Evolutionary conservation across 768 basidiomycete genomes (phyloP), one percentile per base, ranked within the genome.

Genomic region (Symmetrospora coprosmae): DNA sequence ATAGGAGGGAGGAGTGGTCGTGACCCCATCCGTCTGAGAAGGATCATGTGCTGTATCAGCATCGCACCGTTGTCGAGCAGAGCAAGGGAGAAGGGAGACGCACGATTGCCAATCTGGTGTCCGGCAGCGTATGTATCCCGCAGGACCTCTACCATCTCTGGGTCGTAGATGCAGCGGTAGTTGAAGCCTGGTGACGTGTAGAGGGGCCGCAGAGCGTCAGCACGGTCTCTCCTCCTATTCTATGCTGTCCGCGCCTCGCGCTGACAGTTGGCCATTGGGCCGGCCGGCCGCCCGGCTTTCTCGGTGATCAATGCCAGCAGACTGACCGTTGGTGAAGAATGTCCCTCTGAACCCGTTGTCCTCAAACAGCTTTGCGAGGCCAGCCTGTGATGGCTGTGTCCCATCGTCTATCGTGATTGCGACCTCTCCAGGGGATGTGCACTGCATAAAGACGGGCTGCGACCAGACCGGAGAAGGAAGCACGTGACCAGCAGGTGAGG

Each of bases 351-450:
- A 43, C 7, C 38, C 38, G 19, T 27, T 25, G 31, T 35, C 34
- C 14, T 28, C 39, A 4, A 63, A 27, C 16, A 48, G 19, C 25
- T 60, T 23, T n/a, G 30, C 21, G 27, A 63, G 31, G 23, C 38
- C 56, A 30, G 33, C 34, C 38, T 58, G 19, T 50, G 38, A 60
- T 25, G 34, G 25, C 28, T 63, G 49, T 6, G 63, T 51, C 21
- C 68, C 68, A 34, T 69, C 68, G 45, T 69, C 68, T n/a, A 67
- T 67, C 4, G 66, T 68, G 4, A 68, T 55, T 41, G 52, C 52
- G 52, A 55, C 37, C 30, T 33, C 27, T 17, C 35, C 35, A 17
- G 4, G n/a, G n/a, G 34, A 13, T 28, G 19, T 25, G 38, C 52
- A 55, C 19, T 38, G 37, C 39, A 27, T 7, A 27, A n/a, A n/a